These are phyloP conservation scores for Cutaneotrichosporon sp. DNA, from an alignment of 1,284 basidiomycete species.

Conservation along the genomic window DNA sequence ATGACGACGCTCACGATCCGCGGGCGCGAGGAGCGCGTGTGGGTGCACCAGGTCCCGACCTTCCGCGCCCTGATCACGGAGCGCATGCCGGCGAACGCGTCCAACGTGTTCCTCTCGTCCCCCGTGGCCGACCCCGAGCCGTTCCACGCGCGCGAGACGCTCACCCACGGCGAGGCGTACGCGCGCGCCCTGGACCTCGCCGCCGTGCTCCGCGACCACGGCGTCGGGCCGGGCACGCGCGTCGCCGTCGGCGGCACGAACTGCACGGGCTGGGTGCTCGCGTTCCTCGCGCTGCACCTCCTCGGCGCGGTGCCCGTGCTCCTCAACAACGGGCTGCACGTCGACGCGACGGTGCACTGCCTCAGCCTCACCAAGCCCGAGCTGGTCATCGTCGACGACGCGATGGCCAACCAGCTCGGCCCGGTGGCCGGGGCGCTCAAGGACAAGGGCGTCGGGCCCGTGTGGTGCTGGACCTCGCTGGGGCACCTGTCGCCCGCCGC, in stretches of 20 bases:
- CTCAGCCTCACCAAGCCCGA: conserved; percentile 33
- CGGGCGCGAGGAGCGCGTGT: conserved; percentile 32
- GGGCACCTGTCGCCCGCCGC: conserved; percentile 1
- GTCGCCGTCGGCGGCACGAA: conserved; percentile 46
- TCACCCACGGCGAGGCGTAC: conserved; percentile 36
- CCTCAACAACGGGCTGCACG: conserved; percentile 31
- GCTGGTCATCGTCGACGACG: conserved; percentile 40
- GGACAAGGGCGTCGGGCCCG: conserved; percentile 7
- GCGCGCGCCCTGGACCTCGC: conserved; percentile 31
- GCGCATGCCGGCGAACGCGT: background rate
- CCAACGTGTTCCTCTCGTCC: conserved; percentile 33
- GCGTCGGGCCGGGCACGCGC: conserved; percentile 33
- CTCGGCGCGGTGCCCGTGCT: conserved; percentile 41
- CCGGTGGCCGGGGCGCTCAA: conserved; percentile 13
- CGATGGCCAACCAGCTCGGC: conserved; percentile 31
- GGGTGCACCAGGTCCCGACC: conserved; percentile 35
- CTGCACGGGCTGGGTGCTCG: conserved; percentile 38
- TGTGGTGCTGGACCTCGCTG: conserved; percentile 15
- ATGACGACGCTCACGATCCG: conserved; percentile 36
- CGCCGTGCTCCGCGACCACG: conserved; percentile 35
- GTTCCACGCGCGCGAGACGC: conserved; percentile 17
- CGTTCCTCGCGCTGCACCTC: conserved; percentile 41
- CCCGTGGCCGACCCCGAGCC: conserved; percentile 25
- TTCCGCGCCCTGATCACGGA: conserved; percentile 10
- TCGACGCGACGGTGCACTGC: conserved; percentile 33